These are phyloP conservation scores for Russula vinacea DNA, from an alignment of 768 basidiomycete species.

Conservation along the genomic window DNA sequence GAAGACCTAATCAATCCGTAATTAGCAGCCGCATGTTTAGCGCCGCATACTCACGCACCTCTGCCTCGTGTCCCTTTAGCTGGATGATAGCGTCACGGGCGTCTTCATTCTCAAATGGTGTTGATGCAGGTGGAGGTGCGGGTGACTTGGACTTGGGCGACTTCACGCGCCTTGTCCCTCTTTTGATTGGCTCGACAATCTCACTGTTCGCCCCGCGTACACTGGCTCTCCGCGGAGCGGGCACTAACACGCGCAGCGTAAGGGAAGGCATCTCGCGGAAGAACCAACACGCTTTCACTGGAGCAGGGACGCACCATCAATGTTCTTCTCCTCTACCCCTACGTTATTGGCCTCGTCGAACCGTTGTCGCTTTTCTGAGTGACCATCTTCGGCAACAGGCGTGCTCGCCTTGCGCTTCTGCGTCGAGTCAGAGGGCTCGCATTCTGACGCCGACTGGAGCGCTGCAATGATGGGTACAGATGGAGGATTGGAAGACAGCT, in stretches of 20 bases:
- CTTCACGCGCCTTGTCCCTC: slow-evolving; percentile 16
- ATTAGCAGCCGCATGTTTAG: slow-evolving; percentile 2
- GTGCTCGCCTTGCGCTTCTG: slow-evolving; percentile 30
- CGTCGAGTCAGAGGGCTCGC: slow-evolving; percentile 13
- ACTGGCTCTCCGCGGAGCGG: slow-evolving; percentile 6
- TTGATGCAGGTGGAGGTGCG: background rate
- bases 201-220: slow-evolving; percentile 7
- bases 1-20: slow-evolving; percentile 54
- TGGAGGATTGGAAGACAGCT: slow-evolving; percentile 19
- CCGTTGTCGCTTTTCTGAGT: slow-evolving; percentile 61
- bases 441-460: background rate
- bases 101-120: slow-evolving; percentile 8
- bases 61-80: slow-evolving; percentile 48
- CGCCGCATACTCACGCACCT: slow-evolving; percentile 20
- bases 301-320: slow-evolving; percentile 38
- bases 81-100: slow-evolving; percentile 22
- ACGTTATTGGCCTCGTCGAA: slow-evolving; percentile 48
- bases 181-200: slow-evolving; percentile 8
- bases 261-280: slow-evolving; percentile 34
- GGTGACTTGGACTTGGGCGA: slow-evolving; percentile 27
- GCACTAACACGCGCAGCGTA: slow-evolving; percentile 1
- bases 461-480: slow-evolving; percentile 2
- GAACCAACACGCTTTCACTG: slow-evolving; percentile 34
- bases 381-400: slow-evolving; percentile 42
- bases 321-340: slow-evolving; percentile 30